phyloP scores from a whole-genome alignment of 805 yeast genomes.

The Yamadazyma phyllophila region DNA sequence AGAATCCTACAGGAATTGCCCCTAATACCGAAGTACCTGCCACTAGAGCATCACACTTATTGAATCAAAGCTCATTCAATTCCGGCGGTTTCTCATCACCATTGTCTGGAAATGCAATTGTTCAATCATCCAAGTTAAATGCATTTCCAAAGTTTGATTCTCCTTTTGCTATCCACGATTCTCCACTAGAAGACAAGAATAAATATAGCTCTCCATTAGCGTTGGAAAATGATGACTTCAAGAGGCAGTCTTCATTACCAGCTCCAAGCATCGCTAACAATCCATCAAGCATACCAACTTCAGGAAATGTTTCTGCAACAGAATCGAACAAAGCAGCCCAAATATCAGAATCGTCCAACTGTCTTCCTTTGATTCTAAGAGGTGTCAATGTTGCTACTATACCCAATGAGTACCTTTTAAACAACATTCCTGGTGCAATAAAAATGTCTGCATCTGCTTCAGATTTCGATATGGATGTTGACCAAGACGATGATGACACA shows the following conservation, averaged over 20 bases:
- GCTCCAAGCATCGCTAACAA: neutral
- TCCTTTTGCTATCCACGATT: slow-evolving; percentile 14
- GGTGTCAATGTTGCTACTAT: slow-evolving; percentile 62
- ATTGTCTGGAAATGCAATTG: slow-evolving; percentile 3
- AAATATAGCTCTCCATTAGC: slow-evolving; percentile 14
- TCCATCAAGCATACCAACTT: neutral
- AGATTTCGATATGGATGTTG: slow-evolving; percentile 34
- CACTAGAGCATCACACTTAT: neutral
- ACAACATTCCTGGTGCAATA: slow-evolving; percentile 26
- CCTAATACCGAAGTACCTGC: slow-evolving; percentile 17
- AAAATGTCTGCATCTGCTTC: slow-evolving; percentile 18
- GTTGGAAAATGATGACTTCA: slow-evolving; percentile 13
- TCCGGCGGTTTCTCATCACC: slow-evolving; percentile 19
- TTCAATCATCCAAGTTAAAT: neutral
- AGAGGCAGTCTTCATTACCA: slow-evolving; percentile 2
- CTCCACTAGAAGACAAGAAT: slow-evolving; percentile 14
- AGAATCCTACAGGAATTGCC: slow-evolving; percentile 11
- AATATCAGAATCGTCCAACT: slow-evolving; percentile 47
- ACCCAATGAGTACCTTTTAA: slow-evolving; percentile 49
- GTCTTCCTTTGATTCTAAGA: slow-evolving; percentile 65
- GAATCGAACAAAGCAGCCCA: neutral
- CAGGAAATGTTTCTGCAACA: neutral
- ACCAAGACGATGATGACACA: slow-evolving; percentile 34
- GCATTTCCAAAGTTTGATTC: slow-evolving; percentile 17
- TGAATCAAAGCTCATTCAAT: slow-evolving; percentile 7